A percentile compares a stretch with the other conserved stretches of the same genome.
These are phyloP conservation scores for Cladosporium sp. DNA, from an alignment of 2,329 filamentous ascomycete species.

Conservation along the genomic window DNA sequence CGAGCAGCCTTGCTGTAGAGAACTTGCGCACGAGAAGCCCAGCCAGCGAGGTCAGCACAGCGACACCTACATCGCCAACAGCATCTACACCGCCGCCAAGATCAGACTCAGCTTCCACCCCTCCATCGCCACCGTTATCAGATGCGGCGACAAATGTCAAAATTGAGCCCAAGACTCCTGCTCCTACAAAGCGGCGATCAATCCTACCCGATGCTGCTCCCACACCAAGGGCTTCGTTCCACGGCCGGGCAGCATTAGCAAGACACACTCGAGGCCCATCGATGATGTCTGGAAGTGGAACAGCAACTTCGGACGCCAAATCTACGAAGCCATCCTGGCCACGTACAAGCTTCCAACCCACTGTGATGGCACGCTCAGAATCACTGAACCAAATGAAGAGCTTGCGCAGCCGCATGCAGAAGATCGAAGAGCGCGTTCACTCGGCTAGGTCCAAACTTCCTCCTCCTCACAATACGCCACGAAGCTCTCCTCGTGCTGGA, in stretches of 20 bases:
- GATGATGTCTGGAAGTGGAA: slow-evolving; percentile 34
- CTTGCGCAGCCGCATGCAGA: slow-evolving; percentile 95
- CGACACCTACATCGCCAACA: slow-evolving; percentile 80
- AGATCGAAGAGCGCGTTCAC: slow-evolving; percentile 88
- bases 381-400: slow-evolving; percentile 91
- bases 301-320: slow-evolving; percentile 22
- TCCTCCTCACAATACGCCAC: slow-evolving; percentile 68
- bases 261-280: slow-evolving; percentile 57
- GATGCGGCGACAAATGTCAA: slow-evolving; percentile 65
- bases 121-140: slow-evolving; percentile 90
- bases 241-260: slow-evolving; percentile 32
- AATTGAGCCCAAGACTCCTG: slow-evolving; percentile 36
- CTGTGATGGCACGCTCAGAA: slow-evolving; percentile 53
- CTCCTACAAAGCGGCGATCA: slow-evolving; percentile 39
- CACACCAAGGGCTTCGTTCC: slow-evolving; percentile 49
- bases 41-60: slow-evolving; percentile 56
- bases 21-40: slow-evolving; percentile 43
- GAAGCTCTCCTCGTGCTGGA: slow-evolving; percentile 64
- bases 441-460: slow-evolving; percentile 86
- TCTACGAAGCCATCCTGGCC: slow-evolving; percentile 40
- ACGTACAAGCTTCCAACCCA: slow-evolving; percentile 26
- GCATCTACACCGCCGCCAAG: slow-evolving; percentile 80
- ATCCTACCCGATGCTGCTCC: slow-evolving; percentile 49
- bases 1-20: slow-evolving; percentile 46
- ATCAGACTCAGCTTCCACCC: slow-evolving; percentile 65